phyloP scores from a whole-genome alignment of 371 early-diverging fungal species.

The Saksenaea vasiformis region DNA sequence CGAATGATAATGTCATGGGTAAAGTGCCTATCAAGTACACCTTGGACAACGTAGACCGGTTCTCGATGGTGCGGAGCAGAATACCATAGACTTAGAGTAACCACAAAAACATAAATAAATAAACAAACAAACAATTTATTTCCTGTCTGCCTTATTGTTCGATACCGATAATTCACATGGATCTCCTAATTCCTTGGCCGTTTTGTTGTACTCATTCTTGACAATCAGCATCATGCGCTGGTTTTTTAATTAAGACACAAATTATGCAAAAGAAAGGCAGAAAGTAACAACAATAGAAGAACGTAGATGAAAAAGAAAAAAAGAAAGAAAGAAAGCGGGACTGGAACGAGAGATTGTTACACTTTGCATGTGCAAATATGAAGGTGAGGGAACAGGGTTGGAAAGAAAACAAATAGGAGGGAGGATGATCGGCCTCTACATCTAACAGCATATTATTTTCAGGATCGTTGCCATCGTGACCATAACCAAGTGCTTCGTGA shows the following conservation, averaged over 20 bases:
- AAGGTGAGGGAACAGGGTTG: background rate
- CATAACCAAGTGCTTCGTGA: background rate
- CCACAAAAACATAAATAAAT: background rate
- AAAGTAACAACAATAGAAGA: background rate
- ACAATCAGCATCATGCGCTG: background rate
- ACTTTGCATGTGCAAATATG: background rate
- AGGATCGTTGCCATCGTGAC: background rate
- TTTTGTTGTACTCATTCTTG: background rate
- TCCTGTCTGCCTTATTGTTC: background rate
- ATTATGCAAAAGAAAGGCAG: background rate
- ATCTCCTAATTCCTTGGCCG: too few relatives aligned
- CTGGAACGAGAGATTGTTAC: background rate
- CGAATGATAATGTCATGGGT: constrained; percentile 45
- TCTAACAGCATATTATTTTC: background rate
- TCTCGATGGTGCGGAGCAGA: constrained; percentile 87
- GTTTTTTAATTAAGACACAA: background rate
- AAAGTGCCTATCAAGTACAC: constrained; percentile 51
- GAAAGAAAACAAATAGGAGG: background rate
- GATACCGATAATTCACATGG: too few relatives aligned
- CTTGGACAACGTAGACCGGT: constrained; percentile 87
- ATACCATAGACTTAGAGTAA: constrained; percentile 62
- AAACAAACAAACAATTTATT: constrained; percentile 1
- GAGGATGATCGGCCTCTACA: background rate
- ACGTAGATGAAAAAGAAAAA: background rate
- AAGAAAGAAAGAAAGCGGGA: background rate